A percentile compares a stretch with the other conserved stretches of the same genome.
Evolutionary conservation across 1,284 basidiomycete genomes (phyloP).

Genomic region (Rhizoctonia solani): DNA sequence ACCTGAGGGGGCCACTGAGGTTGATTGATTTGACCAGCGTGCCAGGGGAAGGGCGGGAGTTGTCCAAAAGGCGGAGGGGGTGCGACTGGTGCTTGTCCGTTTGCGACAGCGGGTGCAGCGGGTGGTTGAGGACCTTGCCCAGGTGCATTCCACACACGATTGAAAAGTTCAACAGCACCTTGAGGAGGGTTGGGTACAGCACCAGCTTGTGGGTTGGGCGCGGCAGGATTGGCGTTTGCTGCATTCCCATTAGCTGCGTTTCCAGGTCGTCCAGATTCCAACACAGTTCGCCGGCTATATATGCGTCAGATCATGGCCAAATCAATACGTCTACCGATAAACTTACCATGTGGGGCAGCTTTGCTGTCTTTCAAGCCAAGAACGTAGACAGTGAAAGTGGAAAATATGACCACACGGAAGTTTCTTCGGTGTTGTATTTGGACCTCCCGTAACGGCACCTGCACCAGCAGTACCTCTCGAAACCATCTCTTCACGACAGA

Average conservation of each 20-base stretch:
- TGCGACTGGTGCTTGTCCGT: conserved; percentile 32
- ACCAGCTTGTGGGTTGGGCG: conserved; percentile 46
- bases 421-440: conserved; percentile 95
- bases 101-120: conserved; percentile 31
- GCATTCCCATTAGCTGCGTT: conserved; percentile 46
- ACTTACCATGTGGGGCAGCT: conserved; percentile 77
- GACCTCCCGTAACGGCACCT: conserved; percentile 58
- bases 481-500: conserved; percentile 97
- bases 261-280: conserved; percentile 55
- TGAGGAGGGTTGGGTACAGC: conserved; percentile 8
- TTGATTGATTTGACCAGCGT: conserved; percentile 11
- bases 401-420: conserved; percentile 96
- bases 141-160: conserved; percentile 10
- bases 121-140: conserved; percentile 12
- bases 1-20: conserved; percentile 10
- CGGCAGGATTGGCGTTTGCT: conserved; percentile 43
- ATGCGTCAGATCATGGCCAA: conserved; percentile 34
- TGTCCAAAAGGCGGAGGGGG: conserved; percentile 39
- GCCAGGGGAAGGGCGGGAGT: conserved; percentile 36
- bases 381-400: conserved; percentile 95
- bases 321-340: neutral
- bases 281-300: conserved; percentile 79
- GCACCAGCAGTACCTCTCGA: conserved; percentile 10
- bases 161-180: conserved; percentile 24
- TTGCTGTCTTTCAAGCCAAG: conserved; percentile 95